Base-by-base conservation (phyloP, 2,329 filamentous ascomycete genomes). In the Pseudophaeomoniella oleicola region DNA sequence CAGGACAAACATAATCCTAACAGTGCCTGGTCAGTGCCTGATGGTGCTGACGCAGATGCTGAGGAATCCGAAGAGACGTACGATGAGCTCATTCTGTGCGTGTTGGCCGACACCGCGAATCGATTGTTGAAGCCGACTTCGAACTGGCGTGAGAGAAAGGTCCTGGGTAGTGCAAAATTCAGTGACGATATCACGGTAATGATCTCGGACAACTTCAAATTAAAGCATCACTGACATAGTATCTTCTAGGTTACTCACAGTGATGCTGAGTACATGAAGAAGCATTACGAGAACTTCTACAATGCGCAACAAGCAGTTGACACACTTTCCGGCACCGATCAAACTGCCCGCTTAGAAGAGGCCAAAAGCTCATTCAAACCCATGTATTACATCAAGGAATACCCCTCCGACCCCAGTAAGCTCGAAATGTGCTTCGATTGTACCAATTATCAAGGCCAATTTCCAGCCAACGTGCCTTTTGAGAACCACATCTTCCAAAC, bases 371-470 rank as follows among this genome's bases (percentile, higher is more conserved):
- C 56, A 9, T 75, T 72, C 58, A 65, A 67, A 37, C 69, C 71
- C 19, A 74, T 75, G 69, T 75, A 75, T 53, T 66, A 68, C 46
- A 75, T 71, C 45, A 70, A 74, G 39, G 67, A 64, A 45, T 75
- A 75, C 47, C 55, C 57, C 0, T 45, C 62, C 14, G 68, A 71
- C 42, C 58, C 58, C 5, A 64, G 61, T 3, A 75, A 74, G 52
- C 67, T 65, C 22, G 70, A 72, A 50, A 73, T 63, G 66, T 78
- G 71, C 39, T 85, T 83, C 55, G 78, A 85, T 53, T 81, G 76
- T 57, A 78, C 75, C 27, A 81, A 82, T 51, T 83, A 84, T 55
- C 79, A 85, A 51, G 67, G 75, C 32, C 79, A 84, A 50, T 79
- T 85, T 43, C 44, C 56, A 2, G 44, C 40, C 1, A 43, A 48